Percentiles rank a stretch among this genome's conserved stretches.
phyloP scores from a whole-genome alignment of 2,329 filamentous ascomycete genomes.

The Ophioceras dolichostomum region DNA sequence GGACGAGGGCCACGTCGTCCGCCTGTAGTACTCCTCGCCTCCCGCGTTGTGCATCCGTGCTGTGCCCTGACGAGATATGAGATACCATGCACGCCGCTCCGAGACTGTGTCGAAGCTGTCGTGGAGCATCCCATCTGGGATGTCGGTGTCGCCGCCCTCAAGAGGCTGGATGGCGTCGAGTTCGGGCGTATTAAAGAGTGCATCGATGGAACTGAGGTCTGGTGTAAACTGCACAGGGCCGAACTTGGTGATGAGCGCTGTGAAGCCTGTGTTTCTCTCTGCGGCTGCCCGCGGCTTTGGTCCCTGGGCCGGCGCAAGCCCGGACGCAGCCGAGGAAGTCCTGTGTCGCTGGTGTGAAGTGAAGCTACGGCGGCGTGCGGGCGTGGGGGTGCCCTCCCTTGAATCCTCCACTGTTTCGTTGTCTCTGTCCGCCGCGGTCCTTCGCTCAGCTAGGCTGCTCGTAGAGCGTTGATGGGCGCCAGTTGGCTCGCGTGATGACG shows the following conservation, averaged over 20 bases:
- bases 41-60: conserved; percentile 42
- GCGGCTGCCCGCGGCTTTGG: not conserved
- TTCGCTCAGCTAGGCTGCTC: too few species aligned
- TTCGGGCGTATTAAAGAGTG: conserved; percentile 2
- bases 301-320: too few species aligned
- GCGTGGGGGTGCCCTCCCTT: not conserved
- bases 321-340: too few species aligned
- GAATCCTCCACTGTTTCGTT: not conserved
- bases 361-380: conserved; percentile 5
- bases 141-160: conserved; percentile 7
- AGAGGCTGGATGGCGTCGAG: not conserved
- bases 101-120: conserved; percentile 42
- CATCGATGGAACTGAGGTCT: conserved; percentile 3
- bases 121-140: conserved; percentile 33
- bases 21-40: conserved; percentile 46
- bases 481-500: not conserved
- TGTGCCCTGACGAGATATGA: conserved; percentile 47
- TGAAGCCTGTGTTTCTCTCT: not conserved
- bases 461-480: too few species aligned
- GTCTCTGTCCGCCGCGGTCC: too few species aligned
- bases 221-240: conserved; percentile 6
- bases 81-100: conserved; percentile 54
- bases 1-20: conserved; percentile 45
- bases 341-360: not conserved
- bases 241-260: conserved; percentile 16